Evolutionary conservation across 208 protist genomes (phyloP).

Genomic region (Naegleria fowleri): DNA sequence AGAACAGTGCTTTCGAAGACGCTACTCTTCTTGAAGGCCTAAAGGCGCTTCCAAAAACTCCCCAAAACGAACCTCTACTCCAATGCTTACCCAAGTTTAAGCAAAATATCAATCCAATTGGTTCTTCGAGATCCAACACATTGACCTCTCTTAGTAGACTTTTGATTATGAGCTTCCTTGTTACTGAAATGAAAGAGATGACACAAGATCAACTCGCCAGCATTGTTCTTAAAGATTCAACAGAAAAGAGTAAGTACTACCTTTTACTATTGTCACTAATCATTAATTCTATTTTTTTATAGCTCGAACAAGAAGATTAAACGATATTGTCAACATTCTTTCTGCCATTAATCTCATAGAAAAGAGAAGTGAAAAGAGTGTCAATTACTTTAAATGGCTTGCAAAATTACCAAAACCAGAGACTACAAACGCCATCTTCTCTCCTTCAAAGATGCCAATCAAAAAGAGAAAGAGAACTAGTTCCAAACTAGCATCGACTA

Average conservation of each 20-base stretch:
- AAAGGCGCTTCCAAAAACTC: neutral
- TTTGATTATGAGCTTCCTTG: neutral
- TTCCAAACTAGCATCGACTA: too few species aligned
- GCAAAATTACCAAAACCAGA: neutral
- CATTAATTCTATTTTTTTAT: neutral
- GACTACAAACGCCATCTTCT: neutral
- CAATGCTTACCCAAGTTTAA: neutral
- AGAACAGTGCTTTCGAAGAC: neutral
- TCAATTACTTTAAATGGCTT: neutral
- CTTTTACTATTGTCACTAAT: neutral
- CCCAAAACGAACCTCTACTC: neutral
- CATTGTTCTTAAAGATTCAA: neutral
- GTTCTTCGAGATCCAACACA: neutral
- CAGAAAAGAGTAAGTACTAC: neutral
- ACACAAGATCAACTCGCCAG: neutral
- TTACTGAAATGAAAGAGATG: neutral
- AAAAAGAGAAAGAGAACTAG: neutral
- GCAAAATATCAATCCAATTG: neutral
- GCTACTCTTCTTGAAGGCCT: neutral
- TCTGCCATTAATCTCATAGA: neutral
- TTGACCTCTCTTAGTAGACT: neutral
- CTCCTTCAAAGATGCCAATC: neutral
- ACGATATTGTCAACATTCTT: conserved; percentile 21
- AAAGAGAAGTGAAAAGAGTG: neutral
- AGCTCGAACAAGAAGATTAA: conserved; percentile 3